A percentile compares a stretch with the other conserved stretches of the same genome.
phyloP scores from a whole-genome alignment of 306 rosid genomes.

The Medicago ruthenica region DNA sequence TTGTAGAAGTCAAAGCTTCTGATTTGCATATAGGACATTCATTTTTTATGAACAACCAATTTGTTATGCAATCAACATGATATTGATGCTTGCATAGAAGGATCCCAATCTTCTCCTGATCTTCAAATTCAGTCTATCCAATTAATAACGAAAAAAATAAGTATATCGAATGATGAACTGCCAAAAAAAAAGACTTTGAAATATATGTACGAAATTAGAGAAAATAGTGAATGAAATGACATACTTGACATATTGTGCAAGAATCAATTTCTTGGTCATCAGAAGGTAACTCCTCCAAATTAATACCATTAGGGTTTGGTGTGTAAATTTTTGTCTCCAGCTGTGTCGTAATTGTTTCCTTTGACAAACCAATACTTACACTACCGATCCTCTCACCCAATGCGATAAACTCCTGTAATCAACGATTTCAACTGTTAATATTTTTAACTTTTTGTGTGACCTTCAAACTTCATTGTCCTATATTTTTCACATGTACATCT shows the following conservation, averaged over 20 bases:
- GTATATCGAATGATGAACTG: not conserved
- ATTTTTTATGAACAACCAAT: constrained; percentile 82
- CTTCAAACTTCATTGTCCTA: not conserved
- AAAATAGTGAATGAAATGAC: not conserved
- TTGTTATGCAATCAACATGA: constrained; percentile 74
- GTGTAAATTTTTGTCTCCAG: constrained; percentile 60
- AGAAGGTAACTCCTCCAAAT: constrained; percentile 60
- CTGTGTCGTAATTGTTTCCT: constrained; percentile 59
- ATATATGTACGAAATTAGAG: not conserved
- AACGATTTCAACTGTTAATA: constrained; percentile 34
- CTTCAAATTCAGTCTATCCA: constrained; percentile 67
- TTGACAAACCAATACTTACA: constrained; percentile 77
- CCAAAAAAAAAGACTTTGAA: not conserved
- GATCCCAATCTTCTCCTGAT: constrained; percentile 64
- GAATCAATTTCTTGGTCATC: constrained; percentile 57
- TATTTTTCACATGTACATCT: too few species aligned
- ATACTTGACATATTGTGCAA: constrained; percentile 91
- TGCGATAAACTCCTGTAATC: constrained; percentile 84
- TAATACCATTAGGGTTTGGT: constrained; percentile 22
- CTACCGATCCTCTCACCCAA: constrained; percentile 90
- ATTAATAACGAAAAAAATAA: not conserved
- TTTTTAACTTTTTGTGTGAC: not conserved
- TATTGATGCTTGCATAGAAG: constrained; percentile 87
- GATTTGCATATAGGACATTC: constrained; percentile 92
- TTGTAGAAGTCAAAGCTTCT: constrained; percentile 57